These are phyloP conservation scores for Cynanchum wilfordii DNA, from an alignment of 257 asterid species.

Conservation along the genomic window DNA sequence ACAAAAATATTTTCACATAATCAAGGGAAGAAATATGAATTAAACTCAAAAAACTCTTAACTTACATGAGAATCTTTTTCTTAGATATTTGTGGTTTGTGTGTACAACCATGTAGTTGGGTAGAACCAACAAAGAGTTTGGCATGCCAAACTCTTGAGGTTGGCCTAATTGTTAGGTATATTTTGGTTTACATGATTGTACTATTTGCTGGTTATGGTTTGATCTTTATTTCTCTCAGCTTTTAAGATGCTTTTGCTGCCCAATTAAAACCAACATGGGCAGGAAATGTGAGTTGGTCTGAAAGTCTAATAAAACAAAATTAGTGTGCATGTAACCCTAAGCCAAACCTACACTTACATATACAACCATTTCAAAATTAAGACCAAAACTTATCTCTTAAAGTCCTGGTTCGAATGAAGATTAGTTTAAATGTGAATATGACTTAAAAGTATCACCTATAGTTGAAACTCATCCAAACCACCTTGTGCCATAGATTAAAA, in stretches of 20 bases:
- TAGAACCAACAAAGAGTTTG: constrained; percentile 18
- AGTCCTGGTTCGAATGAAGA: too few relatives aligned
- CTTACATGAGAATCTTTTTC: neutral
- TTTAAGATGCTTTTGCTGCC: neutral
- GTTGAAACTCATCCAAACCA: too few relatives aligned
- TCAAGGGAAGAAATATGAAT: too few relatives aligned
- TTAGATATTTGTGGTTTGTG: neutral
- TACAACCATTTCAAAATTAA: too few relatives aligned
- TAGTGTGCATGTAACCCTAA: too few relatives aligned
- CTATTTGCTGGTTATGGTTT: neutral
- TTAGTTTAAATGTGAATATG: too few relatives aligned
- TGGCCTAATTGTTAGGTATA: constrained; percentile 21
- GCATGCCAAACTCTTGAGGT: constrained; percentile 22
- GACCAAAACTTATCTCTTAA: too few relatives aligned
- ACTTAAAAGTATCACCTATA: too few relatives aligned
- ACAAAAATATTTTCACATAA: neutral
- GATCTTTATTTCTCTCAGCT: neutral
- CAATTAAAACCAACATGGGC: neutral
- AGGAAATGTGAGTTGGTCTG: neutral
- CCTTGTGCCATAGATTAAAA: too few relatives aligned
- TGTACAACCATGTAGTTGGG: neutral
- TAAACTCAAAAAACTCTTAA: too few relatives aligned
- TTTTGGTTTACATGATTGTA: neutral
- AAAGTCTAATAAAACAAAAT: too few relatives aligned
- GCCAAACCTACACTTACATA: too few relatives aligned